phyloP scores from a whole-genome alignment of 306 rosid genomes.

The Amphicarpaea edgeworthii region DNA sequence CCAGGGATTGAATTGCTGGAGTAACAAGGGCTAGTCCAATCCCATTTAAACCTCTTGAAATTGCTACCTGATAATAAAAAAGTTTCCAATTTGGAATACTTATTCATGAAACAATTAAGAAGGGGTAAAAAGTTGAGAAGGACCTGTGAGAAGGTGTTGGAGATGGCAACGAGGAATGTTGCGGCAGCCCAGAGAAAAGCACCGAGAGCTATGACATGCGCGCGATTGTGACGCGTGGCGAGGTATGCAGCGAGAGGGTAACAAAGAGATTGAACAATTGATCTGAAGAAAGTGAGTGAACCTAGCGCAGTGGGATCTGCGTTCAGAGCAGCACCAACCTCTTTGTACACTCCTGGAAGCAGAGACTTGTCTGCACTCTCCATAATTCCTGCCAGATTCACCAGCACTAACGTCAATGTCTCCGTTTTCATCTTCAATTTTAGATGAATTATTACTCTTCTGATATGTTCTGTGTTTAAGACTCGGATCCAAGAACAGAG shows the following conservation, averaged over 20 bases:
- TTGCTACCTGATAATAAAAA: too few relatives aligned
- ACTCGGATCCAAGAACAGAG: neutral
- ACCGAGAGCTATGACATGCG: slow-evolving; percentile 86
- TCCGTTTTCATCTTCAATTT: slow-evolving; percentile 60
- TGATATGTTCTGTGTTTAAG: too few relatives aligned
- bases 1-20: slow-evolving; percentile 83
- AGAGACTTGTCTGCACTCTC: slow-evolving; percentile 79
- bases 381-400: slow-evolving; percentile 73
- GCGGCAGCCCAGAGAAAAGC: slow-evolving; percentile 93
- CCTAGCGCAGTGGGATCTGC: slow-evolving; percentile 86
- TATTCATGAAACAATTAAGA: neutral
- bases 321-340: slow-evolving; percentile 70
- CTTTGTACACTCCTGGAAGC: slow-evolving; percentile 81
- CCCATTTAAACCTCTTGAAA: slow-evolving; percentile 91
- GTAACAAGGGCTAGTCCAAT: slow-evolving; percentile 84
- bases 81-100: too few relatives aligned
- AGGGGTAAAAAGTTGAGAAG: neutral
- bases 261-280: slow-evolving; percentile 72
- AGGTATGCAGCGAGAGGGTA: slow-evolving; percentile 81
- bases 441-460: neutral
- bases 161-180: slow-evolving; percentile 86
- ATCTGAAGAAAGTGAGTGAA: slow-evolving; percentile 77
- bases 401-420: slow-evolving; percentile 65
- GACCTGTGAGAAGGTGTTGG: slow-evolving; percentile 87
- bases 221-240: slow-evolving; percentile 74